Percentiles rank a stretch among this genome's conserved stretches.
These are phyloP conservation scores for Lignosus rhinocerotis DNA, from an alignment of 1,284 basidiomycete genomes.

Conservation along the genomic window DNA sequence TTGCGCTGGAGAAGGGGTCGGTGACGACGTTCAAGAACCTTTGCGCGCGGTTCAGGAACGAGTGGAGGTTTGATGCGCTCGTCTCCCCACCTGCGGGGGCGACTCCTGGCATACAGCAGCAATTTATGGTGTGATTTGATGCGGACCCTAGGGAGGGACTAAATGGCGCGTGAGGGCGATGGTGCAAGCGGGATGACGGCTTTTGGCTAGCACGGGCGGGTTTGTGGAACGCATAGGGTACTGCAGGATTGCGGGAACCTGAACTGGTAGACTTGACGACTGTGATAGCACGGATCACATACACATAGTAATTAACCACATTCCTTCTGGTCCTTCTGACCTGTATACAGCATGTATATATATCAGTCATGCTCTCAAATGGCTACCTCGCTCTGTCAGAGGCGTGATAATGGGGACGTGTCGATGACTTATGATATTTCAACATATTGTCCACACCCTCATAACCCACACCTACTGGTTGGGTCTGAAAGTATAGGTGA, in stretches of 20 bases:
- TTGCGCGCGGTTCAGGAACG: slow-evolving; percentile 68
- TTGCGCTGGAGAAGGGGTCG: slow-evolving; percentile 89
- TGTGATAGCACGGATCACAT: not conserved
- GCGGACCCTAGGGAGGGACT: not conserved
- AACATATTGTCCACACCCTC: too few relatives aligned
- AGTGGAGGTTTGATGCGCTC: slow-evolving; percentile 53
- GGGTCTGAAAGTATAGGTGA: too few relatives aligned
- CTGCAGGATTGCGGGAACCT: not conserved
- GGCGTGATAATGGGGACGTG: too few relatives aligned
- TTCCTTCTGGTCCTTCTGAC: not conserved
- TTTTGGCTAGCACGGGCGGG: too few relatives aligned
- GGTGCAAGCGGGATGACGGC: too few relatives aligned
- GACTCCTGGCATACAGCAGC: slow-evolving; percentile 29
- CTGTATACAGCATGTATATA: not conserved
- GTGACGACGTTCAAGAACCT: slow-evolving; percentile 78
- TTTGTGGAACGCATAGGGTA: too few relatives aligned
- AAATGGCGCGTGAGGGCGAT: too few relatives aligned
- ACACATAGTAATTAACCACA: slow-evolving; percentile 1
- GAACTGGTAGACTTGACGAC: not conserved
- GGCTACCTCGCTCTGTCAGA: too few relatives aligned
- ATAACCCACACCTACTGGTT: too few relatives aligned
- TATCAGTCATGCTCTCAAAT: too few relatives aligned
- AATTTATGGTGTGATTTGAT: slow-evolving; percentile 21
- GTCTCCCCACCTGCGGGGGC: slow-evolving; percentile 27
- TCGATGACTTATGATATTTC: too few relatives aligned